Conservation (phyloP, 169 alveolate genomes). For the Blepharisma undulans region DNA sequence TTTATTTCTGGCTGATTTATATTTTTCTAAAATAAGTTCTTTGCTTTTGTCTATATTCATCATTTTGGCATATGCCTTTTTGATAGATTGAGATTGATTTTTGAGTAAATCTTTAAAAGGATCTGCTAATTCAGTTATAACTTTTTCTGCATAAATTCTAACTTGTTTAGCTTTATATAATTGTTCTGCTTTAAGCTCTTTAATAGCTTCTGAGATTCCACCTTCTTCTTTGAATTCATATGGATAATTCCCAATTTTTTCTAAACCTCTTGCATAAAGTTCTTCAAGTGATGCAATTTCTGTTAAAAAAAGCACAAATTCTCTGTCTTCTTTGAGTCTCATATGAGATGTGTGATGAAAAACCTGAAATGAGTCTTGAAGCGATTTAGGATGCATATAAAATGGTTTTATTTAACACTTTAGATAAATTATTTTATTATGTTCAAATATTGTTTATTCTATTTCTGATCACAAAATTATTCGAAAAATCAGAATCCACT, state of each 20-base stretch:
- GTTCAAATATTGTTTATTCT: not conserved
- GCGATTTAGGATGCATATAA: not conserved
- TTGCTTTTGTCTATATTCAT: not conserved
- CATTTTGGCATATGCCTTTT: not conserved
- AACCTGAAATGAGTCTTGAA: not conserved
- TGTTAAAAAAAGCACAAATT: not conserved
- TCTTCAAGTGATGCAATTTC: slow-evolving; percentile 13
- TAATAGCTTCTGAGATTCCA: not conserved
- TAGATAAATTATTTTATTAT: not conserved
- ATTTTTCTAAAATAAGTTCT: not conserved
- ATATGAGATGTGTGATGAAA: not conserved
- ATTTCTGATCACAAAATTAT: not conserved
- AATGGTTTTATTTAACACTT: not conserved
- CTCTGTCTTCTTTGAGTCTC: not conserved
- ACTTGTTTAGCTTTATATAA: not conserved
- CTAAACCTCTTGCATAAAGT: not conserved
- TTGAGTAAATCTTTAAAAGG: not conserved
- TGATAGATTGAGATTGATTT: not conserved
- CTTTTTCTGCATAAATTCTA: not conserved
- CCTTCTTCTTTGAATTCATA: not conserved
- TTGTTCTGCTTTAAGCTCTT: not conserved
- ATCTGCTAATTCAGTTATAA: not conserved
- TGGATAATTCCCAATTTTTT: not conserved
- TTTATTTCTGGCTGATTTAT: not conserved
- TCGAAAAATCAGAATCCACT: not conserved